Base-by-base conservation (phyloP, 1,139 yeast genomes). In the Protomyces arabidopsidicola region DNA sequence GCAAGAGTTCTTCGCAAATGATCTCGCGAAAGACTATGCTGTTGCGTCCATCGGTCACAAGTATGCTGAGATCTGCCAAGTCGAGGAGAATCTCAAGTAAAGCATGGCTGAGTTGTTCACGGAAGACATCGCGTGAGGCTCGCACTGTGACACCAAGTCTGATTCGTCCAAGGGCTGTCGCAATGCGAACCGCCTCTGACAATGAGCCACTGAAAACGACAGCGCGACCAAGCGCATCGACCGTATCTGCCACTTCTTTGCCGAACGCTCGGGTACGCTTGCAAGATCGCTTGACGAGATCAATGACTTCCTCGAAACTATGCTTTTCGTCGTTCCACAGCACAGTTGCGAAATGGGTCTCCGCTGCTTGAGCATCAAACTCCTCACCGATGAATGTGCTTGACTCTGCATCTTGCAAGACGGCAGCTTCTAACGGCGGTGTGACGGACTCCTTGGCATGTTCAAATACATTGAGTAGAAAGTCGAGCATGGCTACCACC, bases 51-150 rank as follows among this genome's bases (percentile, higher is more conserved):
- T 82, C 83, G 66, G 81, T 80, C 12, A 58, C 35, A 10, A 42
- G 20, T 27, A 87, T 70, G 53, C 83, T 81, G 39, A 87, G 80
- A 64, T 79, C 81, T 0, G 87, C 78, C 54, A 90, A 73, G 54
- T 84, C 87, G 45, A 77, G 75, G 2, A 89, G 72, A 91, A 95
- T 88, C 22, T 74, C 71, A 9, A 88, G 72, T 24, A 89, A 83
- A 66, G 86, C 90, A 62, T 83, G 85, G 68, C 88, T 85, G 90
- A 88, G 85, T 65, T 88, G 93, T 72, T 90, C 96, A 63, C 95
- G 78, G 71, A 88, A 87, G 8, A 82, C 76, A 71, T 89, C 96
- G 66, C 91, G 77, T 16, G 83, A 78, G 63, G 85, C 82, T 67
- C 90, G 76, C 14, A 90, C 85, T 55, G 89, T 82, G 1, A 87